A percentile compares a stretch with the other conserved stretches of the same genome.
Conservation (phyloP, 352 stramenopile genomes). For the Blastocystis sp. region DNA sequence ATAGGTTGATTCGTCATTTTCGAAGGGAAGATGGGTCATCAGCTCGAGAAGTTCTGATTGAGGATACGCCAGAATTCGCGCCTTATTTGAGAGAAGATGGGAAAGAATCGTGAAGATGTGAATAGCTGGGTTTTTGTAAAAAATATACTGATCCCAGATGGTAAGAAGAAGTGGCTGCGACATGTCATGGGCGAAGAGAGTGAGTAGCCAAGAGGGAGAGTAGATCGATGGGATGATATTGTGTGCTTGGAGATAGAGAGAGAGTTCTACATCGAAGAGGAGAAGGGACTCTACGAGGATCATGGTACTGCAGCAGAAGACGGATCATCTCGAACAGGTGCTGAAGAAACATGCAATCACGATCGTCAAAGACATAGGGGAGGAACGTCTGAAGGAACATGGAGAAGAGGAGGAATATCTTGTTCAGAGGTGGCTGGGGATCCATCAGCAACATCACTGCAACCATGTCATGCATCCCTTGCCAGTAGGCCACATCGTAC, state of each 20-base stretch:
- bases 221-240: constrained; percentile 20
- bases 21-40: constrained; percentile 60
- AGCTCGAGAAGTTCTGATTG: background rate
- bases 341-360: constrained; percentile 55
- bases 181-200: constrained; percentile 49
- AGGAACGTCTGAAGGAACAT: constrained; percentile 53
- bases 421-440: constrained; percentile 26
- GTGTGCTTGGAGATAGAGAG: constrained; percentile 1
- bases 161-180: constrained; percentile 6
- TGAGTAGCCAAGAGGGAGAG: constrained; percentile 55
- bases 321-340: constrained; percentile 60
- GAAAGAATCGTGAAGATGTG: constrained; percentile 58
- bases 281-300: constrained; percentile 9
- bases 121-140: constrained; percentile 45
- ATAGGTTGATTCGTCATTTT: background rate
- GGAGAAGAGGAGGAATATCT: constrained; percentile 48
- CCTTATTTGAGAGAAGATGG: constrained; percentile 47
- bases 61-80: constrained; percentile 21
- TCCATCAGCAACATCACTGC: constrained; percentile 48
- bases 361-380: constrained; percentile 49
- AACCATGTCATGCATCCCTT: constrained; percentile 62
- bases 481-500: constrained; percentile 55
- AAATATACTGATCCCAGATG: constrained; percentile 61
- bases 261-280: background rate
- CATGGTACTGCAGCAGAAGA: constrained; percentile 55